Base-by-base conservation (phyloP, 2,329 filamentous ascomycete species). In the Ascochyta clinopodiicola region DNA sequence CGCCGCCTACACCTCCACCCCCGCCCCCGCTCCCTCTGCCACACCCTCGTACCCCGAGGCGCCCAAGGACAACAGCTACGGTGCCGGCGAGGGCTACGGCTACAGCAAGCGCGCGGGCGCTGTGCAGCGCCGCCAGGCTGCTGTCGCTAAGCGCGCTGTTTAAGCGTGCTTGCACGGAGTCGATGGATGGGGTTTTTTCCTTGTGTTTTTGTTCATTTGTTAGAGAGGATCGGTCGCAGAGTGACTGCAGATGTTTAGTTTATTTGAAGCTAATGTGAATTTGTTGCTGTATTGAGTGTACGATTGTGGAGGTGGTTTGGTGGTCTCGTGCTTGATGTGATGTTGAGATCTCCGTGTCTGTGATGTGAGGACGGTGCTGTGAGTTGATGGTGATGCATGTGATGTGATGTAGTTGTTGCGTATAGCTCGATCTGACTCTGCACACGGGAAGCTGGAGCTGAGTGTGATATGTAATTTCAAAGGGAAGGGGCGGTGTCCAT, bases 41-140 rank as follows among this genome's bases (percentile, higher is more conserved):
- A 29, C 29, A 1, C 8, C 35, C 27, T 24, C 39, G 2, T 44
- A 51, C 39, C 39, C 47, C 1, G 24, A 31, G 7, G 6, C 22
- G 42, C 17, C 35, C 10, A 40, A 45, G 40, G 35, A 35, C n/a
- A 46, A 17, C 47, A 24, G 42, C 27, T 52, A 53, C 32, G 25
- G 45, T 4, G 12, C 24, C 6, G 15, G 32, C 32, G 35, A 42
- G 24, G 51, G 45, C 22, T 50, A 50, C 24, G 51, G 51, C 17
- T 55, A 55, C 24, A 12, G 38, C 29, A 50, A 55, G 51, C 51
- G 51, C 7, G 15, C 51, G 12, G 27, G 40, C 29, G 45, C 13
- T 45, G 51, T 44, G n/a, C 25, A 55, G 51, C 51, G 51, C 22
- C 51, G 51, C 45, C 39, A 55, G 35, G 51, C 51, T 43, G 36